Base-by-base conservation (phyloP, 768 basidiomycete species). In the Psilocybe azurescens region DNA sequence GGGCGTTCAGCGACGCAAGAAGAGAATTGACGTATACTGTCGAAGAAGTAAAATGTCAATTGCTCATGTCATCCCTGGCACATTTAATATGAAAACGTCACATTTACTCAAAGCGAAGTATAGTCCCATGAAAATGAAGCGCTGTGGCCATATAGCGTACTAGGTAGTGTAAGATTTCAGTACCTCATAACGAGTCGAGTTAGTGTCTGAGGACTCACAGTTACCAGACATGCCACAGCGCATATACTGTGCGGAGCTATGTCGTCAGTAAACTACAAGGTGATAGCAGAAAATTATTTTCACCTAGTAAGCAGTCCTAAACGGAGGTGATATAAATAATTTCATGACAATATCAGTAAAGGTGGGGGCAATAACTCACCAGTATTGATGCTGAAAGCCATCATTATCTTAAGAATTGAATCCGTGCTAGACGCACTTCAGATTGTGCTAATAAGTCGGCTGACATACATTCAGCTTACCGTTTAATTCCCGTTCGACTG, bases 81-180 rank as follows among this genome's bases (percentile, higher is more conserved):
- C 3, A 13, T 10, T 4, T 7, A 20, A 41, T 36, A 52, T 24
- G 28, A 18, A 10, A n/a, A 8, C 28, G 28, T 46, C 53, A 72
- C 71, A 48, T 65, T 72, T 72, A 56, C 67, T 70, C 20, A 72
- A 58, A 14, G 68, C 65, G 48, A 72, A 72, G 56, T 72, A 72
- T n/a, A 72, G 44, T 4, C 68, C 69, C 60, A 72, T 61, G 59
- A 70, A 72, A 32, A 72, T 68, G 33, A 72, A 68, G 7, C 59
- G 59, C n/a, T 62, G 51, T 3, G 71, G 71, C 71, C 71, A 72
- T 47, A 70, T 50, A 5, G 71, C 65, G 20, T 72, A 72, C 69
- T 70, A 49, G 28, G n/a, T 30, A 6, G 16, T 3, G 24, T 58
- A 14, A 39, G n/a, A 16, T 16, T 49, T 5, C 30, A 11, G 11